A percentile compares a stretch with the other conserved stretches of the same genome.
Evolutionary conservation across 1,139 yeast genomes (phyloP).

Genomic region (Taphrina pruni): DNA sequence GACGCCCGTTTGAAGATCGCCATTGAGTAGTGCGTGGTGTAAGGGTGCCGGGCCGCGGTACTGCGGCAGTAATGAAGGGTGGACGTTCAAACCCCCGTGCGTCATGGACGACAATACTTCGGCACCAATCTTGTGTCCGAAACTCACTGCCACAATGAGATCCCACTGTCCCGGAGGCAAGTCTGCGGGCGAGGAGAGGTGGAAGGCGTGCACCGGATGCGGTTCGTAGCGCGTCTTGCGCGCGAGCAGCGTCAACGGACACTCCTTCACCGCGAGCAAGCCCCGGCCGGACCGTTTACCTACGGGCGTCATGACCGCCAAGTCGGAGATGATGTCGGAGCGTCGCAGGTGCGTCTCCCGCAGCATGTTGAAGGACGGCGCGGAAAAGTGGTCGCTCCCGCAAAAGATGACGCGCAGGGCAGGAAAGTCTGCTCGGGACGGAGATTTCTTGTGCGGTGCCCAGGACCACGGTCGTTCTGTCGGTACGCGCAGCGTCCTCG

Average conservation of each 20-base stretch:
- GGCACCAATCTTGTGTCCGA: constrained; percentile 78
- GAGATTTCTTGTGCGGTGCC: constrained; percentile 31
- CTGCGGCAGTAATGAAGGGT: constrained; percentile 85
- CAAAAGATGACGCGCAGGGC: constrained; percentile 65
- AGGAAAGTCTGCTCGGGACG: constrained; percentile 22
- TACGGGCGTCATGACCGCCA: constrained; percentile 70
- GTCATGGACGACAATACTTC: constrained; percentile 58
- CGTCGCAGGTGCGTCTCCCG: constrained; percentile 51
- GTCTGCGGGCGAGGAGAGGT: constrained; percentile 14
- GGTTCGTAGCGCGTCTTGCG: constrained; percentile 2
- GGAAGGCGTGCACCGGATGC: constrained; percentile 7
- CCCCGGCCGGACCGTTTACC: constrained; percentile 78
- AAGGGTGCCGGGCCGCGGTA: constrained; percentile 92
- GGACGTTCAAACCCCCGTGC: constrained; percentile 84
- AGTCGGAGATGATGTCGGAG: constrained; percentile 53
- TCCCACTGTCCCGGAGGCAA: constrained; percentile 54
- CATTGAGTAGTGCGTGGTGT: constrained; percentile 74
- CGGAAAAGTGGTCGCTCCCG: constrained; percentile 81
- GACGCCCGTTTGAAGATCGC: constrained; percentile 73
- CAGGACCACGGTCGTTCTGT: constrained; percentile 39
- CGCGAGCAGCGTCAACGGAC: constrained; percentile 27
- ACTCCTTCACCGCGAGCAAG: constrained; percentile 50
- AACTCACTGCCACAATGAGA: constrained; percentile 85
- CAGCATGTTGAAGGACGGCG: constrained; percentile 61
- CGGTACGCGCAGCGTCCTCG: constrained; percentile 17